Evolutionary conservation across 2,329 filamentous ascomycete genomes (phyloP).

Genomic region (Penicillium corylophilum): DNA sequence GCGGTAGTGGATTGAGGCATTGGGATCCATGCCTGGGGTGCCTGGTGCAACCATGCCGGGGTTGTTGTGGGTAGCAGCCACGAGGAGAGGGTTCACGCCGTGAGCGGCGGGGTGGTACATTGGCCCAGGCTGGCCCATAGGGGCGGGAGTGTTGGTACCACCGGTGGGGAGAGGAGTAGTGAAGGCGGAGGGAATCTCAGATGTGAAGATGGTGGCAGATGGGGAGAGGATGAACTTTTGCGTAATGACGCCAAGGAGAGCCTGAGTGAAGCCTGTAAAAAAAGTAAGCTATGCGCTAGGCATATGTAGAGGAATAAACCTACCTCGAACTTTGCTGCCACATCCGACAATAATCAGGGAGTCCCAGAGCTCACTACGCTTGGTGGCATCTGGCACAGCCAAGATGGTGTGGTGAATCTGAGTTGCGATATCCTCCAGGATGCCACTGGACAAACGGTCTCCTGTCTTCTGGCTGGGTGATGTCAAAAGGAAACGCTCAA

Average conservation of each 20-base stretch:
- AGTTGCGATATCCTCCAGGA: constrained; percentile 80
- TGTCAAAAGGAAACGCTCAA: constrained; percentile 61
- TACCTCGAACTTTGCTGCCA: constrained; percentile 66
- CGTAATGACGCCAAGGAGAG: constrained; percentile 74
- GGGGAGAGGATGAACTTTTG: constrained; percentile 88
- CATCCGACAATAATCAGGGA: constrained; percentile 89
- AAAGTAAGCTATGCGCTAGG: constrained; percentile 26
- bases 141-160: constrained; percentile 76
- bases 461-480: constrained; percentile 38
- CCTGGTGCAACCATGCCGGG: constrained; percentile 37
- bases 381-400: constrained; percentile 77
- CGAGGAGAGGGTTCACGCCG: constrained; percentile 83
- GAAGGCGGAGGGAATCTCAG: constrained; percentile 89
- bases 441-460: constrained; percentile 52
- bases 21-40: constrained; percentile 37
- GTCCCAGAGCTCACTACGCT: constrained; percentile 87
- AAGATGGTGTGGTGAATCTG: constrained; percentile 82
- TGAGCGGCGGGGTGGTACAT: constrained; percentile 57
- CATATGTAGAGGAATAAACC: constrained; percentile 2
- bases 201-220: constrained; percentile 94
- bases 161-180: constrained; percentile 89
- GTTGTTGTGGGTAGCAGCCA: constrained; percentile 71
- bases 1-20: constrained; percentile 46
- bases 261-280: constrained; percentile 76
- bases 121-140: constrained; percentile 45